Evolutionary conservation across 2,329 filamentous ascomycete genomes (phyloP), one percentile per base, ranked within the genome.

Genomic region (Phaeosphaeriaceae sp.): DNA sequence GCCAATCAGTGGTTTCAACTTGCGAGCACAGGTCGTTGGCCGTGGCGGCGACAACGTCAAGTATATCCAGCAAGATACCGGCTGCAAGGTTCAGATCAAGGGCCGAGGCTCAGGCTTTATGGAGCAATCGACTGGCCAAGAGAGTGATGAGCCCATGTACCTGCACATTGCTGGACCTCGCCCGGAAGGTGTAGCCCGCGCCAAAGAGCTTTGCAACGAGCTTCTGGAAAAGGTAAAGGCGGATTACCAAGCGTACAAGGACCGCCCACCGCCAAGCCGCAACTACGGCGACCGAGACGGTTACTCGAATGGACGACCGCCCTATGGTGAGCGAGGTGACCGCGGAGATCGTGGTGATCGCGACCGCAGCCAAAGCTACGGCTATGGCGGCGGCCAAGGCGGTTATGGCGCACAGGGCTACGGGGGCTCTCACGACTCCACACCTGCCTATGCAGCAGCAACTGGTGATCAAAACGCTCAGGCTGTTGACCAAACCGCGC

Each of bases 51-150:
- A 92, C 45, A 97, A 98, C 74, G 95, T 99, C 60, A 99, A 99
- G 80, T 94, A 97, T 74, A 98, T 99, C 65, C 95, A 98, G 79
- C 89, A 93, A 74, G 93, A 97, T 79, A 98, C 95, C 15, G 87
- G 91, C 61, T 98, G 95, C 77, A 91, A 94, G 68, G 95, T 99
- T 24, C 95, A 99, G 78, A 99, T 99, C 81, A 99, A 99, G 77
- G 95, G 95, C 19, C 92, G 91, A 63, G 93, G 93, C 41, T 98
- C 93, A 53, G 95, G 95, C 15, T 99, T 96, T 75, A 89, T 96
- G 72, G 95, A 99, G 76, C 88, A 90, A 48, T 88, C 90, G 31
- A 96, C 93, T n/a, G 91, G 91, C 63, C 86, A 84, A 44, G 95
- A 99, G 79, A 96, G 92, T 65, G 94, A 99, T 48, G 94, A 98